Base-by-base conservation (phyloP, 306 rosid genomes). In the Calophaca sinica region DNA sequence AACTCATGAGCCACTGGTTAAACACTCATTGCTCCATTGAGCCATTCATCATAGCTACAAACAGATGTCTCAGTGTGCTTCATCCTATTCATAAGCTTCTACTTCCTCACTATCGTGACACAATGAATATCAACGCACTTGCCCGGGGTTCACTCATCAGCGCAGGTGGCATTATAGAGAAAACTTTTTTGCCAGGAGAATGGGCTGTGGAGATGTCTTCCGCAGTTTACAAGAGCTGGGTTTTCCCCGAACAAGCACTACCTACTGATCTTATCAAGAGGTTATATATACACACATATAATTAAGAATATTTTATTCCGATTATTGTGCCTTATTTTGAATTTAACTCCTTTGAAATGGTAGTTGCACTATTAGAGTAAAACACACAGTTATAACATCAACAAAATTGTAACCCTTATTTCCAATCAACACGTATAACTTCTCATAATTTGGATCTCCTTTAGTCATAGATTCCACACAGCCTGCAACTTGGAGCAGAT, bases 21-120 rank as follows among this genome's bases (percentile, higher is more conserved):
- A 63, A 87, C 41, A 90, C 96, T 45, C 93, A 62, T 62, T 14
- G 50, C 7, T 15, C 33, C 0, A 62, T 62, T 13, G 68, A 62
- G 68, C 68, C 68, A 62, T 62, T 62, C 13, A 62, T 62, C 13
- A 36, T 62, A 13, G 68, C 68, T 14, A 62, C 68, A 2, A 62
- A 62, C 9, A 62, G 68, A 5, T 62, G 68, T 62, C 49, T 62
- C 13, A 62, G 68, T 8, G 68, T 62, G 31, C 7, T 62, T 14
- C 68, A 62, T 39, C 68, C 68, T 62, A 62, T 62, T 39, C 49
- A 62, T 39, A 62, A 38, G 68, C 68, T 62, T 38, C 33, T 62
- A 39, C 32, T 7, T 3, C 68, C 68, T 62, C 68, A 62, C 29
- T 62, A 62, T 62, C 68, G 68, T 14, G 68, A 62, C n/a, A 62